A percentile compares a stretch with the other conserved stretches of the same genome.
Evolutionary conservation across 176 grass and related monocot genomes (phyloP).

Genomic region (Themeda triandra): DNA sequence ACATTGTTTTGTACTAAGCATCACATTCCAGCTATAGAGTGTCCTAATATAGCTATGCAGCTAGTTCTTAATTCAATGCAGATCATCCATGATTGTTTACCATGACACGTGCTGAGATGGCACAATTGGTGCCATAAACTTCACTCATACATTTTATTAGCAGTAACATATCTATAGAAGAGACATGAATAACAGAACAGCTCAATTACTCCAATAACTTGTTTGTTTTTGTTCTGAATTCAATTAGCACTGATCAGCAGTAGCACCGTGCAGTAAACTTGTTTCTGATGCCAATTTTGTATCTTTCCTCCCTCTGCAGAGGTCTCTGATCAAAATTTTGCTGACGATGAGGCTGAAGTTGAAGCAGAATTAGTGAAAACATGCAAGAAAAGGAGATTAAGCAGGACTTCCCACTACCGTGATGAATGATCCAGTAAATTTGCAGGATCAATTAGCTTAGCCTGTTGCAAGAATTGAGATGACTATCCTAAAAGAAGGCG

Average conservation of each 20-base stretch:
- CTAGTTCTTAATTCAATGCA: not conserved
- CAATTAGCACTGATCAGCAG: not conserved
- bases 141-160: not conserved
- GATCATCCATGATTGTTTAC: not conserved
- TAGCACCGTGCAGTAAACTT: not conserved
- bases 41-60: not conserved
- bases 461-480: constrained; percentile 14
- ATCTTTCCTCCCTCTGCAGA: constrained; percentile 43
- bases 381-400: constrained; percentile 49
- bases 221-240: constrained; percentile 1
- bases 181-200: not conserved
- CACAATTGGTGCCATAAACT: not conserved
- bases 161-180: constrained; percentile 6
- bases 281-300: constrained; percentile 26
- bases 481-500: not conserved
- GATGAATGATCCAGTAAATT: constrained; percentile 50
- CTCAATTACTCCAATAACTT: not conserved
- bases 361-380: constrained; percentile 41
- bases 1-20: not conserved
- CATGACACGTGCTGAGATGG: not conserved
- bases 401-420: constrained; percentile 1
- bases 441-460: not conserved
- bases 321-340: constrained; percentile 92
- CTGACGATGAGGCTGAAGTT: constrained; percentile 48
- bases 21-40: not conserved